Percentiles rank a stretch among this genome's conserved stretches.
Evolutionary conservation across 805 yeast species (phyloP).

Genomic region (Wickerhamomyces ciferrii): DNA sequence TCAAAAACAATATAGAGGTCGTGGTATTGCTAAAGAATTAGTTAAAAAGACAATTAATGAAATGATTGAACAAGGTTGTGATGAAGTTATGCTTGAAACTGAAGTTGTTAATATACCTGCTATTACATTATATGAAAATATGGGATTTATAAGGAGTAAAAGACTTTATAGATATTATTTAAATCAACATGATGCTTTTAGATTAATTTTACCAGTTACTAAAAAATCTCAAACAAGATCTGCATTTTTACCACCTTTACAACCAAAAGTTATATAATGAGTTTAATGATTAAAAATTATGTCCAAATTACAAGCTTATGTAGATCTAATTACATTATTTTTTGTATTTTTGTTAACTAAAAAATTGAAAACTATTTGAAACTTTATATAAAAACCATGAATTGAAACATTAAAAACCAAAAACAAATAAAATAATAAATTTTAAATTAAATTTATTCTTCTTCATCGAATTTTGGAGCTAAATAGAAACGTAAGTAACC

Average conservation of each 20-base stretch:
- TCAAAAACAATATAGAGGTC: conserved; percentile 61
- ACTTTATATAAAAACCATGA: neutral
- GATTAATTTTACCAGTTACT: conserved; percentile 78
- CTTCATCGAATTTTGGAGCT: conserved; percentile 97
- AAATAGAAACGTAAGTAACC: conserved; percentile 93
- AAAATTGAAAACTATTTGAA: neutral
- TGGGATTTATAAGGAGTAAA: conserved; percentile 72
- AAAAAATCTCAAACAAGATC: conserved; percentile 51
- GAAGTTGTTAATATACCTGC: conserved; percentile 80
- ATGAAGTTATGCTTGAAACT: conserved; percentile 91
- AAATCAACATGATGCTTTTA: conserved; percentile 89
- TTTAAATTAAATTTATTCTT: conserved; percentile 40
- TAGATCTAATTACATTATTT: neutral
- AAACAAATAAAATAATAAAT: neutral
- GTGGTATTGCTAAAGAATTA: conserved; percentile 75
- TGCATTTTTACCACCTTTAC: conserved; percentile 37
- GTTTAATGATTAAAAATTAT: neutral
- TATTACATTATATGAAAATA: conserved; percentile 58
- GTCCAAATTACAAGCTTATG: neutral
- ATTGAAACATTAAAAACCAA: neutral
- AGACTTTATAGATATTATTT: conserved; percentile 82
- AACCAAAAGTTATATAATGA: neutral
- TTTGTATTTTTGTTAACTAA: neutral
- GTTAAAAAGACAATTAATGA: conserved; percentile 56
- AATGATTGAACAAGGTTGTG: conserved; percentile 65